Base-by-base conservation (phyloP, 371 early-diverging fungal genomes). In the Coemansia sp. region DNA sequence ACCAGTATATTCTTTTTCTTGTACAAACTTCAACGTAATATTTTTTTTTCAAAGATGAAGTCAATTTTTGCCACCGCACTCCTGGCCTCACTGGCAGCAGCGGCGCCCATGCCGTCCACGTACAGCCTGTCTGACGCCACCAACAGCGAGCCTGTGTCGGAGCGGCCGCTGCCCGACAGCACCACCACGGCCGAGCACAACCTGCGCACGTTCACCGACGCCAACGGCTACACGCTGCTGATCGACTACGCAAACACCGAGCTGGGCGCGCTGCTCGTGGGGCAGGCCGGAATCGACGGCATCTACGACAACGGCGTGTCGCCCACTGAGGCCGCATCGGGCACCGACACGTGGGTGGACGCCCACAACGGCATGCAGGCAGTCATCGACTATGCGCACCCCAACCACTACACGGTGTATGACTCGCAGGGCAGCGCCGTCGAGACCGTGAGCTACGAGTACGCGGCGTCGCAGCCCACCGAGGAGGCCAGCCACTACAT, bases 151-250 rank as follows among this genome's bases (percentile, higher is more conserved):
- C 26, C 26, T 26, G 26, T 26, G 26, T 26, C 26, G 26, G 26
- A 26, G 54, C 3, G 38, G 20, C 54, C 4, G 38, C 54, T 4
- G 38, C 38, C 20, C 26, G 26, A 26, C 38, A 26, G 26, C 26
- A 42, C 50, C 11, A 35, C 49, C 20, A 26, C 31, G 14, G 49
- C 32, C 5, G 52, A 42, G 53, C 68, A 67, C 40, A 13, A 57
- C 41, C 35, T 67, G 49, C 62, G 57, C 49, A 67, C 68, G 9
- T 48, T 67, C 11, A 67, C 68, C 13, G 36, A 67, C 48, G 30
- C 10, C 9, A 9, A 62, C 2, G 62, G 58, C 3, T 34, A 54
- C 20, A 60, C 68, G 13, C 40, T 67, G 39, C 49, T 67, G 32
- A 51, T 67, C 42, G 68, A 67, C 55, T 42, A 62, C 5, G 68